Conservation (phyloP, 768 basidiomycete genomes). For the Gymnopilus junonius region DNA sequence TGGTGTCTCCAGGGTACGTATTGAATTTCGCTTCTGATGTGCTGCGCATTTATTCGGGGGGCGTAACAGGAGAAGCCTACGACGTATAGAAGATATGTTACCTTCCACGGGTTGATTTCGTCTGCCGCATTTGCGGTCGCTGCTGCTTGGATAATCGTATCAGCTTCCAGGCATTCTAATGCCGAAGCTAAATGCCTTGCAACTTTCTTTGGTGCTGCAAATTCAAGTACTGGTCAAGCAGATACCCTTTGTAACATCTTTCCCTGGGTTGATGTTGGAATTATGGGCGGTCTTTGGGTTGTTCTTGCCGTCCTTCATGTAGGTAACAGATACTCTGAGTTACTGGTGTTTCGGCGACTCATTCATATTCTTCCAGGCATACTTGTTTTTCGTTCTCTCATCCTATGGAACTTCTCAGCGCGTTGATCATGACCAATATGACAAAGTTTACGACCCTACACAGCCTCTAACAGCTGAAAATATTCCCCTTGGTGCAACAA, state of each 20-base stretch:
- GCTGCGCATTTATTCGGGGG: not conserved
- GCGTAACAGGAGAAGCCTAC: slow-evolving; percentile 63
- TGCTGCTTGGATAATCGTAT: slow-evolving; percentile 81
- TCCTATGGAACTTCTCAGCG: slow-evolving; percentile 78
- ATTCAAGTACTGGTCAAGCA: slow-evolving; percentile 52
- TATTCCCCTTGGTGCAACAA: slow-evolving; percentile 66
- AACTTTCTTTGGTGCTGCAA: slow-evolving; percentile 57
- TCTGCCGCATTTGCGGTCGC: slow-evolving; percentile 73
- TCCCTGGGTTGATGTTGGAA: slow-evolving; percentile 88
- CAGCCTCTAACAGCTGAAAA: slow-evolving; percentile 56
- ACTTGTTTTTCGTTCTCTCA: slow-evolving; percentile 46
- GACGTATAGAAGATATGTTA: slow-evolving; percentile 70
- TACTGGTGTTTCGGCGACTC: not conserved
- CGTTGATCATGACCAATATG: slow-evolving; percentile 81
- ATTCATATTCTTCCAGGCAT: slow-evolving; percentile 41
- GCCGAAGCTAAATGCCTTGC: slow-evolving; percentile 70
- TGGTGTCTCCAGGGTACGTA: slow-evolving; percentile 73
- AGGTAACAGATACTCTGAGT: slow-evolving; percentile 25
- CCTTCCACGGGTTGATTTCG: slow-evolving; percentile 60
- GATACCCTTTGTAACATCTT: slow-evolving; percentile 86
- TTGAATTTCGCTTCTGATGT: not conserved
- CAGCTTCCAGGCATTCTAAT: slow-evolving; percentile 73
- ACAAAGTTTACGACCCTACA: slow-evolving; percentile 66
- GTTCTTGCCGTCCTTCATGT: slow-evolving; percentile 81
- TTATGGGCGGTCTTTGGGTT: slow-evolving; percentile 91